phyloP scores from a whole-genome alignment of 2,329 filamentous ascomycete genomes.

The Laburnicola sp. region DNA sequence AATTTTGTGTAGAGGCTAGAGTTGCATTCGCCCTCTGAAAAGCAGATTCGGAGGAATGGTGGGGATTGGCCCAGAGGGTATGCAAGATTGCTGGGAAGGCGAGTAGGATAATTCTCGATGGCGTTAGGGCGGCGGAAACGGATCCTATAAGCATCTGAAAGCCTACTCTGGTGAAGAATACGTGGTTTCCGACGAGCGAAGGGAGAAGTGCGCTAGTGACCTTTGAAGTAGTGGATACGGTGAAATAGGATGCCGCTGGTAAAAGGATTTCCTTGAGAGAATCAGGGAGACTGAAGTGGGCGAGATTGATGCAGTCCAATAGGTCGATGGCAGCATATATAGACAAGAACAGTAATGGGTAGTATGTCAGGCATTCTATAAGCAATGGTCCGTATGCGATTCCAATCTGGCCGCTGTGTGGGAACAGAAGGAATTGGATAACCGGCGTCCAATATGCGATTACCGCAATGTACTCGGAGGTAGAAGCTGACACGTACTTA shows the following conservation, averaged over 20 bases:
- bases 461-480: slow-evolving; percentile 64
- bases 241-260: slow-evolving; percentile 66
- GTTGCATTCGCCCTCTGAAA: slow-evolving; percentile 67
- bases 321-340: slow-evolving; percentile 51
- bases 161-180: slow-evolving; percentile 70
- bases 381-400: slow-evolving; percentile 72
- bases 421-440: slow-evolving; percentile 69
- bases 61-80: slow-evolving; percentile 71
- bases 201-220: slow-evolving; percentile 46
- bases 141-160: slow-evolving; percentile 69
- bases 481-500: slow-evolving; percentile 54
- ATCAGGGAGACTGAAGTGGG: slow-evolving; percentile 57
- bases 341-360: slow-evolving; percentile 51
- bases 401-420: slow-evolving; percentile 67
- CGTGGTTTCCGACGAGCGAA: slow-evolving; percentile 62
- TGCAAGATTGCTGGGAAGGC: slow-evolving; percentile 75
- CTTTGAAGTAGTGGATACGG: slow-evolving; percentile 59
- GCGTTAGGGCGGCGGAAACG: slow-evolving; percentile 67
- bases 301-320: slow-evolving; percentile 59
- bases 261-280: slow-evolving; percentile 66
- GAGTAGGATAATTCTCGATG: slow-evolving; percentile 68
- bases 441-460: slow-evolving; percentile 75
- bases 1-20: slow-evolving; percentile 62
- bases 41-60: slow-evolving; percentile 65
- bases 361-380: slow-evolving; percentile 73